Evolutionary conservation across 2,329 filamentous ascomycete genomes (phyloP).

Genomic region (Stenocarpella maydis): DNA sequence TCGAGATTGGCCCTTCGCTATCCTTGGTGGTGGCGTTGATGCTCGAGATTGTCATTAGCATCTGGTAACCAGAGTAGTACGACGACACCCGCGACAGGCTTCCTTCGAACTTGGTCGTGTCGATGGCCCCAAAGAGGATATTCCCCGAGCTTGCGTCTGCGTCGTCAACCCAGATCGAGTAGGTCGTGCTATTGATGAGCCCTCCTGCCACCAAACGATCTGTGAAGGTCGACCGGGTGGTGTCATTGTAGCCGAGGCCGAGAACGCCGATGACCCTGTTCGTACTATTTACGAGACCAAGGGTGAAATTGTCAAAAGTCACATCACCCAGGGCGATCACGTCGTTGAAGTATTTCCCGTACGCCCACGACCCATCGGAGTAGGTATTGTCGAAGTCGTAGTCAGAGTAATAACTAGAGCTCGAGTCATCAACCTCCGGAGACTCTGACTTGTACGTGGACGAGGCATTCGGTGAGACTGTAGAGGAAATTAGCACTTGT

Average conservation of each 20-base stretch:
- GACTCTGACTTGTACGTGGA: slow-evolving; percentile 38
- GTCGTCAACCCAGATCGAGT: slow-evolving; percentile 46
- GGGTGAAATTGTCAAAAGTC: slow-evolving; percentile 41
- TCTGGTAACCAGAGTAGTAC: slow-evolving; percentile 4
- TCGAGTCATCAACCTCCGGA: neutral
- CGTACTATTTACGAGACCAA: slow-evolving; percentile 40
- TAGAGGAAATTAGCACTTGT: slow-evolving; percentile 23
- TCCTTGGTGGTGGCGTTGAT: slow-evolving; percentile 32
- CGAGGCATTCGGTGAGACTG: slow-evolving; percentile 36
- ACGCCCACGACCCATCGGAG: slow-evolving; percentile 33
- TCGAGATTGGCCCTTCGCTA: slow-evolving; percentile 19
- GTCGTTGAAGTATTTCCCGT: slow-evolving; percentile 42
- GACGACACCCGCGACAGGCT: slow-evolving; percentile 22
- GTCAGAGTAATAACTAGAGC: slow-evolving; percentile 28
- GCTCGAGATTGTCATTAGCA: slow-evolving; percentile 16
- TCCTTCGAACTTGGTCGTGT: slow-evolving; percentile 40
- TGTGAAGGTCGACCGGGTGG: slow-evolving; percentile 36
- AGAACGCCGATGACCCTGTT: slow-evolving; percentile 40
- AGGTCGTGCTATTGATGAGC: slow-evolving; percentile 42
- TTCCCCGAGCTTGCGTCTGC: slow-evolving; percentile 40
- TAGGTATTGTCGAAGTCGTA: slow-evolving; percentile 30
- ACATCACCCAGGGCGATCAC: slow-evolving; percentile 40
- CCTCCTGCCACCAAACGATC: slow-evolving; percentile 41
- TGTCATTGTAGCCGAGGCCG: slow-evolving; percentile 42
- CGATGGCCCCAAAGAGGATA: slow-evolving; percentile 45